Conservation (phyloP, 768 basidiomycete genomes). For the Gymnopilus junonius region DNA sequence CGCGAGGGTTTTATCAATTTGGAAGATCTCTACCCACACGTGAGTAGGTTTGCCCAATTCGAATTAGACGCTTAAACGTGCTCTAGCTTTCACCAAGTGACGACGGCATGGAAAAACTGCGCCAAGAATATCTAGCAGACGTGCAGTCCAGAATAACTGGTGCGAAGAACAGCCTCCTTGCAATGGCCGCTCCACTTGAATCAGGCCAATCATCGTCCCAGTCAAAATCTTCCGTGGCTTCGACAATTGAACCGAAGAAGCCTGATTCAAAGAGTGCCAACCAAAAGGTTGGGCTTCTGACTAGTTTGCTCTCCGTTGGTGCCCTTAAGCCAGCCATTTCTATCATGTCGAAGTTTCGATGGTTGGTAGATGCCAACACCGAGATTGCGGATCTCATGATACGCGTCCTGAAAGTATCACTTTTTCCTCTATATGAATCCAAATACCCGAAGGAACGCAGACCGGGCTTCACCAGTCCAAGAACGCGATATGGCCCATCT, state of each 20-base stretch:
- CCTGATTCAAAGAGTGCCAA: slow-evolving; percentile 54
- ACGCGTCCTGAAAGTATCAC: slow-evolving; percentile 70
- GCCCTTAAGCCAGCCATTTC: slow-evolving; percentile 78
- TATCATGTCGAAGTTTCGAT: slow-evolving; percentile 82
- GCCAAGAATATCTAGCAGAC: slow-evolving; percentile 65
- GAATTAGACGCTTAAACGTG: neutral
- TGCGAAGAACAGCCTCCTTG: slow-evolving; percentile 76
- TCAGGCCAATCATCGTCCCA: slow-evolving; percentile 45
- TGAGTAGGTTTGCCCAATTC: slow-evolving; percentile 40
- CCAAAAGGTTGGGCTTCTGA: slow-evolving; percentile 81
- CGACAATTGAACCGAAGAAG: slow-evolving; percentile 47
- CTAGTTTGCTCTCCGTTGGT: slow-evolving; percentile 85
- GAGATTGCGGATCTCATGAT: slow-evolving; percentile 89
- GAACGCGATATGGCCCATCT: slow-evolving; percentile 63
- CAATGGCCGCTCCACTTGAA: slow-evolving; percentile 85
- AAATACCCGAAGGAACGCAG: slow-evolving; percentile 61
- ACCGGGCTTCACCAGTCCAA: slow-evolving; percentile 64
- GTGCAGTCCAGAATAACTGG: slow-evolving; percentile 68
- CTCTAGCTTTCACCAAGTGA: slow-evolving; percentile 58
- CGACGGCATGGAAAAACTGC: slow-evolving; percentile 70
- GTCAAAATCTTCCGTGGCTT: slow-evolving; percentile 41
- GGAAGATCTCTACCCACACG: slow-evolving; percentile 93
- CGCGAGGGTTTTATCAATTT: slow-evolving; percentile 87
- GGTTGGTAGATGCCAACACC: slow-evolving; percentile 80
- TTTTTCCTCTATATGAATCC: slow-evolving; percentile 69